Evolutionary conservation across 208 protist genomes (phyloP), one percentile per base, ranked within the genome.

Genomic region (Crithidia fasciculata): DNA sequence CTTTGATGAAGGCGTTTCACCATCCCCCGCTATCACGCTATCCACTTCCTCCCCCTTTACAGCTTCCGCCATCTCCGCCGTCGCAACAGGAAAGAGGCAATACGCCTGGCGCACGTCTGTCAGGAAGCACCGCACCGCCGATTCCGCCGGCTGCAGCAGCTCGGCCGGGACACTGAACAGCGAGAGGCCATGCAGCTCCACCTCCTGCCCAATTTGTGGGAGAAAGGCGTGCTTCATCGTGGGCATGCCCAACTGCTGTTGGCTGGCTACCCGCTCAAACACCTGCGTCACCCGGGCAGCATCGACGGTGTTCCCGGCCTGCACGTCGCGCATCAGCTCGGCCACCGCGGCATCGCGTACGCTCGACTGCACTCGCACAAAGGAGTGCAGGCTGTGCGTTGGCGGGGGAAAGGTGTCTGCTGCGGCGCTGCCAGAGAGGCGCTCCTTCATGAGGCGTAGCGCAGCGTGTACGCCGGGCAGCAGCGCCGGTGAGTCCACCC

Each of bases 221-320:
- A 76, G 56, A 61, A 88, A 88, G 2, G 79, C 81, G 62, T 92
- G 86, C 43, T 82, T 67, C 55, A 92, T 76, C 3, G 85, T 79
- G n/a, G 74, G 71, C 37, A 95, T 70, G 7, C 87, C 88, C 19
- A 92, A 75, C 76, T 93, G 90, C 67, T 95, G 84, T 28, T 79
- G 54, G 5, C 55, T 56, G 2, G 84, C 84, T 3, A 81, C 58
- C 5, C 60, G 57, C 36, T 61, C 52, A 13, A 88, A 61, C 40
- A 13, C 18, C 4, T 37, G 43, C 3, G 39, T 41, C 50, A 57
- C 66, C 0, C n/a, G 19, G 15, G 60, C 39, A 2, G 49, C 39
- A 8, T 36, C 59, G 5, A 36, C 43, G 39, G 3, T 13, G 3
- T 19, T 52, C 2, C 7, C 58, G 7, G 12, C n/a, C 7, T 64